Evolutionary conservation across 2,329 filamentous ascomycete species (phyloP).

Genomic region (Acarospora socialis): DNA sequence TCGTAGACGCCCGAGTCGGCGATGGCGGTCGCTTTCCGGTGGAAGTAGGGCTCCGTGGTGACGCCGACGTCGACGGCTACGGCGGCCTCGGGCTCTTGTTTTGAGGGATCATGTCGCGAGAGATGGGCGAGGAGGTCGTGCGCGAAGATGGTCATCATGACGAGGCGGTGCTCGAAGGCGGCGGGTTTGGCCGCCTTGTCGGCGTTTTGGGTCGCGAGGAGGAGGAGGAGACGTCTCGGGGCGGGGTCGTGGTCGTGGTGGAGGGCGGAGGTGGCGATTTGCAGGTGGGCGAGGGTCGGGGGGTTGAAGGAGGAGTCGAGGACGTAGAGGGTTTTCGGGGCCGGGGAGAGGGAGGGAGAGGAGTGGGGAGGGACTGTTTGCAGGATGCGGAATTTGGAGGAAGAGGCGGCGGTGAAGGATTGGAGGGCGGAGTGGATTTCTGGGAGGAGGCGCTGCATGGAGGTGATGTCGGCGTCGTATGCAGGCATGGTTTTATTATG

Average conservation of each 20-base stretch:
- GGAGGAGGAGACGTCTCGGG: constrained; percentile 38
- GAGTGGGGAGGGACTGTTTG: constrained; percentile 18
- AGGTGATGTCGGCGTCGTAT: too few species aligned
- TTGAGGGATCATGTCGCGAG: constrained; percentile 1
- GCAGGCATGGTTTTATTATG: too few species aligned
- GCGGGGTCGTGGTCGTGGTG: constrained; percentile 21
- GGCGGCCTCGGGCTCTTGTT: constrained; percentile 8
- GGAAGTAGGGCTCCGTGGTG: constrained; percentile 34
- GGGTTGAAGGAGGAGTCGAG: constrained; percentile 55
- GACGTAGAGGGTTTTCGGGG: constrained; percentile 41
- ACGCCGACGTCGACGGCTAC: constrained; percentile 32
- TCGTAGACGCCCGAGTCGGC: constrained; percentile 21
- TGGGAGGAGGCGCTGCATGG: constrained; percentile 2
- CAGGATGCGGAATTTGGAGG: constrained; percentile 22
- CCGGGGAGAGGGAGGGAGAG: constrained; percentile 8
- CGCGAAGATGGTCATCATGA: constrained; percentile 35
- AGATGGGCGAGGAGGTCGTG: constrained; percentile 26
- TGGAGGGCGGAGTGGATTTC: constrained; percentile 5
- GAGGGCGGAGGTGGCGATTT: constrained; percentile 40
- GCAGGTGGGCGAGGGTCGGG: constrained; percentile 44
- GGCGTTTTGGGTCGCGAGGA: constrained; percentile 51
- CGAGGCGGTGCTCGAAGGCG: constrained; percentile 32
- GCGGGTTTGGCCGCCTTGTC: constrained; percentile 43
- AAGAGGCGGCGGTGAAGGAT: constrained; percentile 8
- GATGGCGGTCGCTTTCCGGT: constrained; percentile 33